Conservation (phyloP, 257 asterid genomes). For the Solanum virginianum region DNA sequence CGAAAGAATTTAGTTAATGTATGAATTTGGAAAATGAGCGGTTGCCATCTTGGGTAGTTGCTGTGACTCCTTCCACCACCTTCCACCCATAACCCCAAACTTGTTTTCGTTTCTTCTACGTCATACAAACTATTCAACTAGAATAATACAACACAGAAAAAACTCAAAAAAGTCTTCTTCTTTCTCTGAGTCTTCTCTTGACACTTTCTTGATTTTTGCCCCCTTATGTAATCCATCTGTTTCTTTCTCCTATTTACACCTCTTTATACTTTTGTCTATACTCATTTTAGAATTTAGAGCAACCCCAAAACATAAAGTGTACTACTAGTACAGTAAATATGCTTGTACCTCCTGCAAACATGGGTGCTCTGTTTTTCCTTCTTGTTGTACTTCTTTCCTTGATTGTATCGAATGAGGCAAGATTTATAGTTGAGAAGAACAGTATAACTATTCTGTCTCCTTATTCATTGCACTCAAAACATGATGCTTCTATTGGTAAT, state of each 20-base stretch:
- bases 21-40: not conserved
- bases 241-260: conserved; percentile 5
- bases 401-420: conserved; percentile 12
- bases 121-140: conserved; percentile 6
- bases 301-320: not conserved
- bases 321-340: not conserved
- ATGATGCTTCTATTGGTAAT: conserved; percentile 87
- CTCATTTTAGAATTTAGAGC: not conserved
- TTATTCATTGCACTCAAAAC: conserved; percentile 33
- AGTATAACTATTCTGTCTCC: conserved; percentile 69
- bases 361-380: not conserved
- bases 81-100: not conserved
- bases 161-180: conserved; percentile 20
- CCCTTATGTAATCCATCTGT: not conserved
- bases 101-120: conserved; percentile 27
- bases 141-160: not conserved
- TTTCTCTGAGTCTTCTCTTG: not conserved
- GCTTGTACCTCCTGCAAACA: not conserved
- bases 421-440: conserved; percentile 76
- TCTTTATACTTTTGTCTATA: not conserved
- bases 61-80: not conserved
- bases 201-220: not conserved
- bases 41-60: conserved; percentile 19
- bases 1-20: no score
- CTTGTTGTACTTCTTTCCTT: not conserved